Evolutionary conservation across 2,329 filamentous ascomycete species (phyloP), one percentile per base, ranked within the genome.

Genomic region (Pyricularia grisea): DNA sequence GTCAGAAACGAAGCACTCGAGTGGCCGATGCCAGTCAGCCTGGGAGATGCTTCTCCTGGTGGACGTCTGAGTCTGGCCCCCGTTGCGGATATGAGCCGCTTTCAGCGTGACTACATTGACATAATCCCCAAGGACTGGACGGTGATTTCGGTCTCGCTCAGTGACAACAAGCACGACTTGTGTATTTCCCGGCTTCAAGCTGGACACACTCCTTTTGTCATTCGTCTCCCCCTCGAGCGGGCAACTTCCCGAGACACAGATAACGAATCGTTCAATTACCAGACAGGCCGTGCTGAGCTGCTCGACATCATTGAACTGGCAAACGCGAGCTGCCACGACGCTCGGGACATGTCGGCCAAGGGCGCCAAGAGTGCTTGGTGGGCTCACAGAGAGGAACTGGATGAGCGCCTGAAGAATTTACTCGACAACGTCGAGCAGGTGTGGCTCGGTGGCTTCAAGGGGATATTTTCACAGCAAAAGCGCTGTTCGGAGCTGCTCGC

Each of bases 371-470:
- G 87, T 58, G 89, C 89, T 65, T 99, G 95, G 95, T 99, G 95
- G 94, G 87, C 86, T 4, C 91, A 94, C 75, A 88, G 96, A 17
- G 90, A 95, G 77, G 86, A 85, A 2, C 83, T 99, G 20, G 95
- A 99, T 75, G 80, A 81, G 36, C 88, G 92, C 11, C 83, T 99
- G 28, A 89, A 88, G 71, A 89, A 92, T 67, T 85, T 99, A 11
- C 83, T 99, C 1, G 84, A 89, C 68, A 96, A 93, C 70, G 91
- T 99, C 58, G 94, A 99, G 78, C 90, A 92, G 71, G 89, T 95
- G 27, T 99, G 95, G 95, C 87, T 99, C 5, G 94, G 94, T 66
- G 95, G 95, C 0, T 99, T 99, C 84, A 90, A 89, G 69, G 94
- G 94, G 20, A 90, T 99, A n/a, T 94, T 99, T 75, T 94, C 93